A percentile compares a stretch with the other conserved stretches of the same genome.
These are phyloP conservation scores for Suillus americanus DNA, from an alignment of 768 basidiomycete species.

Conservation along the genomic window DNA sequence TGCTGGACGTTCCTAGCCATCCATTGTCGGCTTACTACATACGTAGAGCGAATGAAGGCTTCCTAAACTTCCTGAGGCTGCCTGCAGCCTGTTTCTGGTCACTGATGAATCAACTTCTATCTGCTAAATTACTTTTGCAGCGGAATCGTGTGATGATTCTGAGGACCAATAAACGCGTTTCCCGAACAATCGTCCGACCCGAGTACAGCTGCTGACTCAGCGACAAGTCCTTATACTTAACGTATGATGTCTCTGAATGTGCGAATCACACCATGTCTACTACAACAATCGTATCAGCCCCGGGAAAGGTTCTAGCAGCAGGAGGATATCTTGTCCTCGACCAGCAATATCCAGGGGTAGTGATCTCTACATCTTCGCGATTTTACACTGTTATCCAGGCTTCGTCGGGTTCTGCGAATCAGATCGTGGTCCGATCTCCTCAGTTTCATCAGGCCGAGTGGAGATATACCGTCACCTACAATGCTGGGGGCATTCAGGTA, in stretches of 20 bases:
- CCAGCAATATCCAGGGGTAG: constrained; percentile 78
- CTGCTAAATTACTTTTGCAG: not conserved
- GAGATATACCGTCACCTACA: constrained; percentile 56
- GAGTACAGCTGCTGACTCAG: constrained; percentile 26
- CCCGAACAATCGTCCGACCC: not conserved
- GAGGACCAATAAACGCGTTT: not conserved
- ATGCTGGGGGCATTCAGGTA: constrained; percentile 29
- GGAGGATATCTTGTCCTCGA: constrained; percentile 98
- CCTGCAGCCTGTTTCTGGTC: not conserved
- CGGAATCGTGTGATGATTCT: not conserved
- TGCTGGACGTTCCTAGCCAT: constrained; percentile 51
- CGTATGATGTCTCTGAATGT: not conserved
- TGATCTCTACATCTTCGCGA: constrained; percentile 89
- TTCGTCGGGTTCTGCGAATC: constrained; percentile 25
- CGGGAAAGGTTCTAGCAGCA: constrained; percentile 93
- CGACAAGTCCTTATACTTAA: constrained; percentile 7
- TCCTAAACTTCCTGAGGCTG: not conserved
- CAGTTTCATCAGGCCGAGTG: constrained; percentile 86
- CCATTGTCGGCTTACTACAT: constrained; percentile 5
- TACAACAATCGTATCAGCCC: constrained; percentile 79
- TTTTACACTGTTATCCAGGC: constrained; percentile 82
- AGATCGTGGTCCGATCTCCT: constrained; percentile 80
- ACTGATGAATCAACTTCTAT: not conserved
- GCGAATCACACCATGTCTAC: constrained; percentile 36
- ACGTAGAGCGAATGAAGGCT: not conserved